Conservation (phyloP, 1,284 basidiomycete genomes). For the Pseudozyma pruni region DNA sequence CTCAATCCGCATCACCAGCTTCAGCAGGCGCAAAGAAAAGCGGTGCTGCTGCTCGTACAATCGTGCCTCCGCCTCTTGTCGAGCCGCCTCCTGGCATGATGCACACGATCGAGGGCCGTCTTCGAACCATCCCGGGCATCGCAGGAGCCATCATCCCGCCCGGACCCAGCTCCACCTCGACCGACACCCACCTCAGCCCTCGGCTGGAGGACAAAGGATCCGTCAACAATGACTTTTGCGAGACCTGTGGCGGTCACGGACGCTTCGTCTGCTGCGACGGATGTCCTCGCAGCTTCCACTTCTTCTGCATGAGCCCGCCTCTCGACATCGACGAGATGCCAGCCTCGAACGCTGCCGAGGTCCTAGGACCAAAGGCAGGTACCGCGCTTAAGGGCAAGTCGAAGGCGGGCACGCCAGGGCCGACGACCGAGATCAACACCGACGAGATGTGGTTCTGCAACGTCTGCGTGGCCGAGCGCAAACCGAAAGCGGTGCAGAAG, state of each 20-base stretch:
- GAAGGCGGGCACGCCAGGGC: constrained; percentile 22
- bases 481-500: constrained; percentile 28
- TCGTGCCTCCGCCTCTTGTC: constrained; percentile 30
- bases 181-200: constrained; percentile 23
- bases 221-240: constrained; percentile 94
- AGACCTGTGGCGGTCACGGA: constrained; percentile 79
- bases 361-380: constrained; percentile 35
- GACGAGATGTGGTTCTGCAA: constrained; percentile 95
- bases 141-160: constrained; percentile 33
- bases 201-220: constrained; percentile 38
- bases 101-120: constrained; percentile 26
- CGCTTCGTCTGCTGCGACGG: constrained; percentile 90
- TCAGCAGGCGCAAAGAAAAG: constrained; percentile 23
- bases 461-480: constrained; percentile 72
- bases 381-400: constrained; percentile 29
- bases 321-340: constrained; percentile 85
- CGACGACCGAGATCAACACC: constrained; percentile 24
- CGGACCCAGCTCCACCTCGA: constrained; percentile 15
- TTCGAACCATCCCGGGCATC: constrained; percentile 43
- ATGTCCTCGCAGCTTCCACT: constrained; percentile 93
- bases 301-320: constrained; percentile 94
- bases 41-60: constrained; percentile 23
- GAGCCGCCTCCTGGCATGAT: constrained; percentile 43
- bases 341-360: constrained; percentile 48
- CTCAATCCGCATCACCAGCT: not conserved